Conservation (phyloP, 2,329 filamentous ascomycete genomes). For the Cladosporium phlei region DNA sequence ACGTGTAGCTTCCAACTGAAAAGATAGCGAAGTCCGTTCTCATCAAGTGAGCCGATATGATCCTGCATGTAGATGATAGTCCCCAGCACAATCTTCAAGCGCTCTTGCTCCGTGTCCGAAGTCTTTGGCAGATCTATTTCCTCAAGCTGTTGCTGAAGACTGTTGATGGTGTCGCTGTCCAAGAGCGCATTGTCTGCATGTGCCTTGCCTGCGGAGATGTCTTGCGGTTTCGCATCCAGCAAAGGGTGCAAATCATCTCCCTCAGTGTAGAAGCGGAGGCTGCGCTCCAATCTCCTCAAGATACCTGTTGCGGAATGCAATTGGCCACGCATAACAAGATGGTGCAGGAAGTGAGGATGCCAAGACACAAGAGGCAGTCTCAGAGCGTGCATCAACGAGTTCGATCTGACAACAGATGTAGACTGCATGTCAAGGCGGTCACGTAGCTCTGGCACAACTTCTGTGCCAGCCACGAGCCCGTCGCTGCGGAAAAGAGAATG, state of each 20-base stretch:
- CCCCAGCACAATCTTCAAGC: slow-evolving; percentile 23
- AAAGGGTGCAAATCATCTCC: slow-evolving; percentile 78
- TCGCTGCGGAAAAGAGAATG: slow-evolving; percentile 87
- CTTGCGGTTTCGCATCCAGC: slow-evolving; percentile 47
- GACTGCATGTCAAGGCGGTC: slow-evolving; percentile 5
- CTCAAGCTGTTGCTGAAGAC: slow-evolving; percentile 32
- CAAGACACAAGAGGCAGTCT: slow-evolving; percentile 87
- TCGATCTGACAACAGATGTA: neutral
- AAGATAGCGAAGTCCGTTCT: slow-evolving; percentile 27
- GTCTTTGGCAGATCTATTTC: slow-evolving; percentile 46
- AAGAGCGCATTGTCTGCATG: slow-evolving; percentile 13
- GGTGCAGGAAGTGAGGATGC: slow-evolving; percentile 83
- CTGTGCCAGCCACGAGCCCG: slow-evolving; percentile 63
- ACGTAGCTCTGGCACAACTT: slow-evolving; percentile 42
- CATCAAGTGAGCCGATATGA: slow-evolving; percentile 25
- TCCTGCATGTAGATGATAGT: slow-evolving; percentile 24
- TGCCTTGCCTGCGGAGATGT: slow-evolving; percentile 45
- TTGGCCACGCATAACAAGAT: slow-evolving; percentile 81
- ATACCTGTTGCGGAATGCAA: slow-evolving; percentile 65
- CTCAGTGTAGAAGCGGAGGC: slow-evolving; percentile 75
- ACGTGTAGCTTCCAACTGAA: slow-evolving; percentile 29
- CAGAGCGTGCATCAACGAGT: slow-evolving; percentile 39
- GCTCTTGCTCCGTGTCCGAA: slow-evolving; percentile 23
- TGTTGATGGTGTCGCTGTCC: slow-evolving; percentile 19
- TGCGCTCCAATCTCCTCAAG: slow-evolving; percentile 66